Evolutionary conservation across 2,329 filamentous ascomycete species (phyloP).

Genomic region (Phoma sp.): DNA sequence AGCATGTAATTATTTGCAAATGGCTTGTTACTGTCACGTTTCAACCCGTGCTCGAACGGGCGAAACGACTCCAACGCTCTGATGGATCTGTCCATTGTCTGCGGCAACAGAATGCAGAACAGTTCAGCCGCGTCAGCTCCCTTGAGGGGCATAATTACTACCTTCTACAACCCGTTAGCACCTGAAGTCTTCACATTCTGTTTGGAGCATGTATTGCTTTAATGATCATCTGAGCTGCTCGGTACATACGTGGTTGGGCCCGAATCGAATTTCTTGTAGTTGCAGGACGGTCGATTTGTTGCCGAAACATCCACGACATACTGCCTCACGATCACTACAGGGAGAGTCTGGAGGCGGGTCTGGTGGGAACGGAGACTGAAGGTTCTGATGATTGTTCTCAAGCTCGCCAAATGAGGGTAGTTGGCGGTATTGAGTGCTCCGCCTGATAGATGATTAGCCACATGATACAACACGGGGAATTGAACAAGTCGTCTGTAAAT

Average conservation of each 20-base stretch:
- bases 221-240: too few species aligned
- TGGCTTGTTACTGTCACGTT: neutral
- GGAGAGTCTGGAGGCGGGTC: neutral
- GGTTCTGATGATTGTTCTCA: neutral
- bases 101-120: conserved; percentile 31
- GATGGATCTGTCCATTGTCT: conserved; percentile 22
- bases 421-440: neutral
- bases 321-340: conserved; percentile 18
- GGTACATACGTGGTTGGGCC: neutral
- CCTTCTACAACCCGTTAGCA: conserved; percentile 21
- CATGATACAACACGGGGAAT: too few species aligned
- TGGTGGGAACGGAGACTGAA: neutral
- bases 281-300: conserved; percentile 18
- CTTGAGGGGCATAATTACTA: conserved; percentile 28
- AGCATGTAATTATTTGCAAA: conserved; percentile 26
- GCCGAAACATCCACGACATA: conserved; percentile 30
- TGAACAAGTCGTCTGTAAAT: too few species aligned
- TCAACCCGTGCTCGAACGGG: conserved; percentile 18
- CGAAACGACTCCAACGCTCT: conserved; percentile 21
- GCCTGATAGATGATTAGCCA: neutral
- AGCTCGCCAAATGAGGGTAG: conserved; percentile 4
- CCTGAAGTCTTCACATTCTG: neutral
- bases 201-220: too few species aligned
- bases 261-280: conserved; percentile 23
- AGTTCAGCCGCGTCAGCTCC: conserved; percentile 19